A percentile compares a stretch with the other conserved stretches of the same genome.
These are phyloP conservation scores for Diutina scorzettiae DNA, from an alignment of 1,139 yeast species.

Conservation along the genomic window DNA sequence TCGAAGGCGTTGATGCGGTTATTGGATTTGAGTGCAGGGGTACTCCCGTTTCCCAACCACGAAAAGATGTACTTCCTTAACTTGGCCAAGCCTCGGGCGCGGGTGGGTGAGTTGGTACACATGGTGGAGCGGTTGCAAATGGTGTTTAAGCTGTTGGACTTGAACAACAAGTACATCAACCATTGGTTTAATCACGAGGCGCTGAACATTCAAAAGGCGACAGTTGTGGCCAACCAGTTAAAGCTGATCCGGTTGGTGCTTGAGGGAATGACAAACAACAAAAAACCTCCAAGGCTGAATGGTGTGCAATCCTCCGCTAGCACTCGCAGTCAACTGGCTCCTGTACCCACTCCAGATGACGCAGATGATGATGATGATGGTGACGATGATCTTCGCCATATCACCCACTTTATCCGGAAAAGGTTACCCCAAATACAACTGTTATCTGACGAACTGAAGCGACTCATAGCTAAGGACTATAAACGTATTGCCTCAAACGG, in stretches of 20 bases:
- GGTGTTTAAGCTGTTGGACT: constrained; percentile 22
- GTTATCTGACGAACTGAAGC: constrained; percentile 37
- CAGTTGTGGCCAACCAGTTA: constrained; percentile 49
- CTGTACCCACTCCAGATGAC: constrained; percentile 9
- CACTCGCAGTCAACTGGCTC: neutral
- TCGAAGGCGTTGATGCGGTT: constrained; percentile 24
- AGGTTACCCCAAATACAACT: constrained; percentile 32
- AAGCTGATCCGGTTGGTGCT: constrained; percentile 43
- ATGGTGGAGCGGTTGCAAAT: constrained; percentile 24
- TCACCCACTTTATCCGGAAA: constrained; percentile 32
- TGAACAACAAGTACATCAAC: constrained; percentile 24
- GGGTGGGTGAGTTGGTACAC: constrained; percentile 21
- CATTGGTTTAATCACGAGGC: constrained; percentile 40
- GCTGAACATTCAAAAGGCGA: constrained; percentile 41
- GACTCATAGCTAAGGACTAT: constrained; percentile 50
- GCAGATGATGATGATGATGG: constrained; percentile 27
- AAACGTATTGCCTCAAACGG: constrained; percentile 34
- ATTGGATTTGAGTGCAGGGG: constrained; percentile 44
- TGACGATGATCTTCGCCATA: constrained; percentile 32
- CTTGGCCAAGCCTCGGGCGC: constrained; percentile 19
- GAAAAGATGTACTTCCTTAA: constrained; percentile 34
- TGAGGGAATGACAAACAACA: constrained; percentile 34
- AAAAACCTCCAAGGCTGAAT: constrained; percentile 7
- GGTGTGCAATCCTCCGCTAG: neutral
- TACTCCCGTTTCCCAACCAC: constrained; percentile 45